phyloP scores from a whole-genome alignment of 139 green algal genomes.

The Haematococcus sp. region DNA sequence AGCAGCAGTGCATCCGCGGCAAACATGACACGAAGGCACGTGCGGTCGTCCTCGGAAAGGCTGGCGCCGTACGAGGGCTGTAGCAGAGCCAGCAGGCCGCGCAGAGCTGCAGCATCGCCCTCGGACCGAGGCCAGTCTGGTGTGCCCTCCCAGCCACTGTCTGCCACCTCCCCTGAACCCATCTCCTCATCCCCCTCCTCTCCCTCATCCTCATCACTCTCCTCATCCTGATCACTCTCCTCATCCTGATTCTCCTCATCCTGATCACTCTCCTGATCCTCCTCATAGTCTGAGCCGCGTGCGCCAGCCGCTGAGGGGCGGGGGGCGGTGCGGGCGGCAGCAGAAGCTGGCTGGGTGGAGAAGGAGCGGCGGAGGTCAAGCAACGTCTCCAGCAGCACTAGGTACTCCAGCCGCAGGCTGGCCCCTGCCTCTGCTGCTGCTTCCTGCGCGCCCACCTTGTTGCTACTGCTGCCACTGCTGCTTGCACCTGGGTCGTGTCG shows the following conservation, averaged over 20 bases:
- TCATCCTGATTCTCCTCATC: no score
- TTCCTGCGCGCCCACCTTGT: background rate
- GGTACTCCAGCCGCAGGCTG: conserved; percentile 6
- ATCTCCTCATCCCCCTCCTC: no score
- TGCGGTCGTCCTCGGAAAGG: background rate
- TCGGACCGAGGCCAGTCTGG: background rate
- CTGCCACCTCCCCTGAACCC: no score
- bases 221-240: no score
- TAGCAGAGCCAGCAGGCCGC: background rate
- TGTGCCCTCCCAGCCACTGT: no score
- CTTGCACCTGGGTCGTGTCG: no score
- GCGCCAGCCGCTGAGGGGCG: no score
- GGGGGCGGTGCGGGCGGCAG: no score
- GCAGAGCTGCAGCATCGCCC: background rate
- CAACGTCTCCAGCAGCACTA: conserved; percentile 11
- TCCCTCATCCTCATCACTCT: no score
- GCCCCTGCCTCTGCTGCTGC: background rate
- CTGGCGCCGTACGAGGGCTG: background rate
- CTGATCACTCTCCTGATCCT: no score
- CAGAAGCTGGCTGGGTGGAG: background rate
- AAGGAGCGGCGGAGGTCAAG: background rate
- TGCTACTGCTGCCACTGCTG: background rate
- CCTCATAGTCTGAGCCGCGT: no score
- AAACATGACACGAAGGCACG: background rate
- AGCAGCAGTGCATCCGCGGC: background rate